These are phyloP conservation scores for Sarocladium strictum DNA, from an alignment of 2,329 filamentous ascomycete genomes.

Conservation along the genomic window DNA sequence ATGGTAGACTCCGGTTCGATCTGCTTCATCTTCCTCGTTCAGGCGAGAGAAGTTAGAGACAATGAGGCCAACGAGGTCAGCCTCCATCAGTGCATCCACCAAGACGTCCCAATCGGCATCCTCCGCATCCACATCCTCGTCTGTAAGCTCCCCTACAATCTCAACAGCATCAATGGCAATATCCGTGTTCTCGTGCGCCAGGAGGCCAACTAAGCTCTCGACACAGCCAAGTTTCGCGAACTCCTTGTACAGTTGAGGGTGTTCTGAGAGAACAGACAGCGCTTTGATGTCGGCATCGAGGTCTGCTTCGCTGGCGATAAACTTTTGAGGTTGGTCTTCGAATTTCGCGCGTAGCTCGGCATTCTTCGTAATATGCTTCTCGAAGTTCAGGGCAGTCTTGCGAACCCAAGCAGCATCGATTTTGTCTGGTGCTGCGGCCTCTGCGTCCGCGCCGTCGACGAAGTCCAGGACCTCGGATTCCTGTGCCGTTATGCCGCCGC, in stretches of 20 bases:
- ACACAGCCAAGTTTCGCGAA: slow-evolving; percentile 71
- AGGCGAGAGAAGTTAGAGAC: slow-evolving; percentile 74
- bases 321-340: slow-evolving; percentile 72
- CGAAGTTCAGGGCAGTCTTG: slow-evolving; percentile 74
- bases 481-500: slow-evolving; percentile 76
- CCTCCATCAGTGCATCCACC: slow-evolving; percentile 59
- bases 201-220: slow-evolving; percentile 67
- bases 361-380: slow-evolving; percentile 87
- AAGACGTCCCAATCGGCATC: slow-evolving; percentile 68
- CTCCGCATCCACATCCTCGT: slow-evolving; percentile 81
- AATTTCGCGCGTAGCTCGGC: slow-evolving; percentile 81
- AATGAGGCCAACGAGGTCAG: slow-evolving; percentile 68
- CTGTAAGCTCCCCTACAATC: slow-evolving; percentile 83
- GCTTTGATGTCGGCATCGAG: slow-evolving; percentile 83
- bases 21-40: slow-evolving; percentile 65
- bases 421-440: slow-evolving; percentile 51
- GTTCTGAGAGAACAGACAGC: slow-evolving; percentile 80
- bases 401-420: slow-evolving; percentile 82
- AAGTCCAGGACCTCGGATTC: slow-evolving; percentile 84
- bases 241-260: slow-evolving; percentile 75
- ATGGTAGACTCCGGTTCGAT: slow-evolving; percentile 82
- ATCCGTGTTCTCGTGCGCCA: slow-evolving; percentile 95
- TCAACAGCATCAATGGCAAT: slow-evolving; percentile 90
- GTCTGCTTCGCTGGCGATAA: slow-evolving; percentile 82
- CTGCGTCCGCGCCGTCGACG: slow-evolving; percentile 53